These are phyloP conservation scores for Ballota nigra DNA, from an alignment of 257 asterid genomes.

Conservation along the genomic window DNA sequence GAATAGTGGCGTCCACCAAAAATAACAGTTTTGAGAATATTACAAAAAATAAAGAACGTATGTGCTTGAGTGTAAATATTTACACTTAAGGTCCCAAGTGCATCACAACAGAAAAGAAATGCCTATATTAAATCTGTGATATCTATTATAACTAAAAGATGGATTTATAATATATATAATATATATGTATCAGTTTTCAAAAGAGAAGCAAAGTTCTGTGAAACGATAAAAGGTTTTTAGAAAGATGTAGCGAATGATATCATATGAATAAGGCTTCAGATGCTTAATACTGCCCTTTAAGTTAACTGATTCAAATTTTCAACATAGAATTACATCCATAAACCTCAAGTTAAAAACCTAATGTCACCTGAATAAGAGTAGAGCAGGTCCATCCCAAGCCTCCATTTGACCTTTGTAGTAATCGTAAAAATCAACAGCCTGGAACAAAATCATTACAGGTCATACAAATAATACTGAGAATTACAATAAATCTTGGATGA, in stretches of 20 bases:
- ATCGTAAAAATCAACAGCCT: conserved; percentile 90
- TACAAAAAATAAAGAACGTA: not conserved
- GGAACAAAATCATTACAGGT: conserved; percentile 31
- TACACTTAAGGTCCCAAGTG: conserved; percentile 5
- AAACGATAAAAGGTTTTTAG: not conserved
- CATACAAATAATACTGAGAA: conserved; percentile 15
- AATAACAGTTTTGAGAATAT: conserved; percentile 8
- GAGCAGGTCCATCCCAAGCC: conserved; percentile 99
- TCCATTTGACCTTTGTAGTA: conserved; percentile 99
- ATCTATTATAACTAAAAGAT: too few relatives aligned
- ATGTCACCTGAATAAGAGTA: conserved; percentile 89
- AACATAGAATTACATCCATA: conserved; percentile 10
- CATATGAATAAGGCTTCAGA: conserved; percentile 10
- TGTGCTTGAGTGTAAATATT: not conserved
- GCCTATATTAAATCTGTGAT: conserved; percentile 16
- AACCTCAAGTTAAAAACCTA: conserved; percentile 20
- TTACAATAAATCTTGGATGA: not conserved
- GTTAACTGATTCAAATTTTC: conserved; percentile 10
- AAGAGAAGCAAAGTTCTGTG: not conserved
- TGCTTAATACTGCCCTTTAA: conserved; percentile 10
- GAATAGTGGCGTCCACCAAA: conserved; percentile 19
- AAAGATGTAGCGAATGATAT: not conserved
- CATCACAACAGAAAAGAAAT: not conserved
- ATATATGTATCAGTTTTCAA: conserved; percentile 1
- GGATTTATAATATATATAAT: too few relatives aligned